Base-by-base conservation (phyloP, 2,329 filamentous ascomycete genomes). In the Phymatotrichopsis omnivora region DNA sequence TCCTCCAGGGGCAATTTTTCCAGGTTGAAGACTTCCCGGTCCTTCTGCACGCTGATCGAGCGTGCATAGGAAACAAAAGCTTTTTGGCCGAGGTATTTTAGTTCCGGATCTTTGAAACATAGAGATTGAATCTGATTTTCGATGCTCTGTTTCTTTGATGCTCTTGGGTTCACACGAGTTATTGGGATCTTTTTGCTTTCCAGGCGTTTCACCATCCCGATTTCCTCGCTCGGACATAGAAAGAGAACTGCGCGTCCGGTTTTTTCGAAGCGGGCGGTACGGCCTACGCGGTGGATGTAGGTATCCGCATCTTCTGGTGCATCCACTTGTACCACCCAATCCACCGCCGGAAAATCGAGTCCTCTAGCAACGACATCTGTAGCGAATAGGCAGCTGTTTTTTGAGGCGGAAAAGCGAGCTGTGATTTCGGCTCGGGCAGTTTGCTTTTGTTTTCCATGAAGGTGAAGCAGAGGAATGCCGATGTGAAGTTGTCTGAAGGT, bases 271-370 rank as follows among this genome's bases (percentile, higher is more conserved):
- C 89, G 76, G n/a, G 91, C 91, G 14, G 91, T 96, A 23, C 91
- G 77, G 2, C 91, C 91, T 4, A 95, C 89, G 48, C 91, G 78
- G 65, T 98, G 91, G 56, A 98, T 96, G 60, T 98, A 98, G 0
- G 91, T 98, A 60, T 96, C 91, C 3, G 84, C 82, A 62, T 98
- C 89, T 63, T 98, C 91, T 0, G 91, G 91, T 56, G 85, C 93
- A 63, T 98, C 91, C n/a, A 85, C 74, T 62, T 98, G 91, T n/a
- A 98, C 85, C 4, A 98, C 91, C 82, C 91, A 98, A 63, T 98
- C 91, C 0, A 98, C 91, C 3, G 86, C 81, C 0, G 91, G 91
- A 61, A 98, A 96, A 63, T 98, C 91, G 10, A 98, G 74, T 53
- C 91, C 91, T 63, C 91, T 76, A 0, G 91, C 91, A 3, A 93